phyloP scores from a whole-genome alignment of 139 green algal genomes.

The Penium margaritaceum region DNA sequence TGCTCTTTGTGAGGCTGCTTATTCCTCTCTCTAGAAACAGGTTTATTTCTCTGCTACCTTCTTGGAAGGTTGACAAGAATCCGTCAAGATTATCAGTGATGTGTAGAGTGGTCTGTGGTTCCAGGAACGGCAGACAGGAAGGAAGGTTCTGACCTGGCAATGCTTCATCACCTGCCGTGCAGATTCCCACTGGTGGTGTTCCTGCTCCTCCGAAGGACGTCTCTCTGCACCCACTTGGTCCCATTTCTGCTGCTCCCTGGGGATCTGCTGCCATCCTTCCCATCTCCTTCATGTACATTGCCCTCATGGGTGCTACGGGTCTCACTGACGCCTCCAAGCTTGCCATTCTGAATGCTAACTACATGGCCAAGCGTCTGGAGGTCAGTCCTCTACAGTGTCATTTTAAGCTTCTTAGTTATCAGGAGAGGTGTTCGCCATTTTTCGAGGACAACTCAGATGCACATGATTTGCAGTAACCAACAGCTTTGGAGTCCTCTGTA shows the following conservation, averaged over 20 bases:
- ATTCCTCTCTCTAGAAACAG: no score
- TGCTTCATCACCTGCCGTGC: conserved; percentile 12
- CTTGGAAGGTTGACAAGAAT: no score
- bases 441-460: background rate
- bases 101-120: no score
- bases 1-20: no score
- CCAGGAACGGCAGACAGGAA: no score
- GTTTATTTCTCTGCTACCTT: no score
- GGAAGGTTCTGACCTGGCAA: background rate
- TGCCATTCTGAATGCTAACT: conserved; percentile 95
- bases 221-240: conserved; percentile 70
- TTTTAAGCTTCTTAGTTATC: background rate
- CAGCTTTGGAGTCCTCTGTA: background rate
- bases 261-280: conserved; percentile 78
- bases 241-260: conserved; percentile 86
- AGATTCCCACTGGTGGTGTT: conserved; percentile 71
- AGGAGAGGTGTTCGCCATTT: background rate
- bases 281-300: conserved; percentile 97
- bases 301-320: conserved; percentile 88
- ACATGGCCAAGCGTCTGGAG: conserved; percentile 90
- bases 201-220: conserved; percentile 48
- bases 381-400: conserved; percentile 1
- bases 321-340: conserved; percentile 74
- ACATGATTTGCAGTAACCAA: background rate
- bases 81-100: no score